Base-by-base conservation (phyloP, 139 green algal species). In the Axilococcus clingmanii region DNA sequence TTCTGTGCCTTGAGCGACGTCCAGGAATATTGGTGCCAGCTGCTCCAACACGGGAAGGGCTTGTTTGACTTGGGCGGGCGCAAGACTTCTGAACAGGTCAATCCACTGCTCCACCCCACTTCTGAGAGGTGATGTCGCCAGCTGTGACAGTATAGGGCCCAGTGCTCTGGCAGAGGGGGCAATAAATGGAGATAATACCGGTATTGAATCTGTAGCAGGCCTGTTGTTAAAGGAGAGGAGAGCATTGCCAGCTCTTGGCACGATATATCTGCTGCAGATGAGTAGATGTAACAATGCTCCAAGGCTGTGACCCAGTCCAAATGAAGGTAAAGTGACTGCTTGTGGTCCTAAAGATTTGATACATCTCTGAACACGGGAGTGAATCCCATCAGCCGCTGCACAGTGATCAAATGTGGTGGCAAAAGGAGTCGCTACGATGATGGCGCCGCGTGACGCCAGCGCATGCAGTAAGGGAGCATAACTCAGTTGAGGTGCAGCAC, bases 161-260 rank as follows among this genome's bases (percentile, higher is more conserved):
- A 94, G 48, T 23, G 71, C 46, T 24, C 76, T 66, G 1, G 81
- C 68, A 15, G 72, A 72, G 23, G 88, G 85, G 9, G 75, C 82
- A 30, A 96, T 72, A 51, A 90, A 59, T 3, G 81, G 80, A 0
- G 79, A 79, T 34, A 94, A 68, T 40, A 93, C 69, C 6, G 88
- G 88, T 23, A 94, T 84, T 25, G 72, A 46, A 55, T 77, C 69
- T n/a, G 63, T 59, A 11, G 78, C 81, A 12, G 74, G 76, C 8
- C 68, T 70, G 77, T 94, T 93, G 71, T 97, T 97, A 81, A 83
- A 97, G 5, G 30, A 44, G 62, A 97, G 76, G 16, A 96, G 63
- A 15, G 87, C 69, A 60, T 94, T 94, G 54, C 84, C 86, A 3
- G 67, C 60, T 23, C 80, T 69, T 43, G 46, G 49, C 40, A 79